Percentiles rank a stretch among this genome's conserved stretches.
Evolutionary conservation across 345 rosid genomes (phyloP).

Genomic region (Gossypium sturtianum): DNA sequence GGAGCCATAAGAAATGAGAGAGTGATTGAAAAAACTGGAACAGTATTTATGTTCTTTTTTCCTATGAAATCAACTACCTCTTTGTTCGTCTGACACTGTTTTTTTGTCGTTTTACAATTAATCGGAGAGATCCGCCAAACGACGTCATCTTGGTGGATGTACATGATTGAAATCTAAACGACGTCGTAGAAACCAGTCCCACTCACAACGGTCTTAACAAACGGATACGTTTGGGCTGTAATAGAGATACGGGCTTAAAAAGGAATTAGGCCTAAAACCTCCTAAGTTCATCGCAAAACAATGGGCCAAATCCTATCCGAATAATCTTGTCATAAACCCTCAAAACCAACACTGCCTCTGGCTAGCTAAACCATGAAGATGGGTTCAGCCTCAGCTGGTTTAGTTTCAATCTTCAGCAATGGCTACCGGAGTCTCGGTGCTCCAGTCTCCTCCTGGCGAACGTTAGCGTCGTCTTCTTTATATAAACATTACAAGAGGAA

Average conservation of each 20-base stretch:
- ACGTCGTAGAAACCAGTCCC: background rate
- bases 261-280: background rate
- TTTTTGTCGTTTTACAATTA: background rate
- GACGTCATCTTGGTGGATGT: background rate
- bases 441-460: constrained; percentile 34
- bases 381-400: constrained; percentile 24
- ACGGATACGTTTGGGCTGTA: no score
- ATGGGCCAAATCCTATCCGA: background rate
- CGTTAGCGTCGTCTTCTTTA: constrained; percentile 27
- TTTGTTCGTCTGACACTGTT: background rate
- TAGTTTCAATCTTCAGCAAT: constrained; percentile 40
- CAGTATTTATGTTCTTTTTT: background rate
- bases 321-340: constrained; percentile 9
- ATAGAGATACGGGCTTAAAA: background rate
- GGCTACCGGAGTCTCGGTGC: constrained; percentile 36
- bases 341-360: constrained; percentile 10
- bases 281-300: background rate
- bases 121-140: background rate
- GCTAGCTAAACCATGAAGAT: constrained; percentile 20
- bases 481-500: constrained; percentile 5
- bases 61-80: background rate
- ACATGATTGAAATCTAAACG: background rate
- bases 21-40: background rate
- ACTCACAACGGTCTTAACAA: background rate
- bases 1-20: background rate